phyloP scores from a whole-genome alignment of 2,329 filamentous ascomycete species.

The Neocucurbitaria cava region DNA sequence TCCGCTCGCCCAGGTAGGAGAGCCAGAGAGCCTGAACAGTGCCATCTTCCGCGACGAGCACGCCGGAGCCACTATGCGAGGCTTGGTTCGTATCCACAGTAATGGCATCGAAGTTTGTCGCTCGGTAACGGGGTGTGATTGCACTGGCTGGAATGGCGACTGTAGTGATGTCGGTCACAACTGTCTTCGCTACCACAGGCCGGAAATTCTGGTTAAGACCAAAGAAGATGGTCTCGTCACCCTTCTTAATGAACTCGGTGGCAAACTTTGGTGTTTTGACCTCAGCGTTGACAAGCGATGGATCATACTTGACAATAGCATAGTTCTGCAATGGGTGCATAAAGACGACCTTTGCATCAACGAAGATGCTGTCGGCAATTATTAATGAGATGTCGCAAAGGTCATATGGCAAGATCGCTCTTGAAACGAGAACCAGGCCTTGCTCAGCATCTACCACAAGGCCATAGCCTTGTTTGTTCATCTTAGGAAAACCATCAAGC shows the following conservation, averaged over 20 bases:
- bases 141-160: constrained; percentile 95
- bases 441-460: constrained; percentile 97
- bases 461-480: constrained; percentile 92
- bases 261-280: constrained; percentile 89
- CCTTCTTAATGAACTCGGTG: constrained; percentile 83
- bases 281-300: constrained; percentile 88
- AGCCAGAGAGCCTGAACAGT: constrained; percentile 96
- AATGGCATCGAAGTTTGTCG: constrained; percentile 95
- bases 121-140: constrained; percentile 88
- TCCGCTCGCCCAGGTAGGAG: constrained; percentile 92
- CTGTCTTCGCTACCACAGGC: constrained; percentile 91
- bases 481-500: constrained; percentile 95
- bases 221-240: constrained; percentile 92
- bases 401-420: constrained; percentile 94
- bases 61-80: constrained; percentile 91
- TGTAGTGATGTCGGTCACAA: constrained; percentile 95
- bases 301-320: constrained; percentile 93
- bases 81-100: constrained; percentile 94
- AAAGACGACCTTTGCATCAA: constrained; percentile 93
- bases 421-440: constrained; percentile 90
- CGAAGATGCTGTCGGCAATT: constrained; percentile 94
- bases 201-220: constrained; percentile 97
- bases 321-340: constrained; percentile 97
- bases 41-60: constrained; percentile 86
- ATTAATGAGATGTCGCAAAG: constrained; percentile 96